A percentile compares a stretch with the other conserved stretches of the same genome.
Evolutionary conservation across 305 asterid species (phyloP).

Genomic region (Plantago lanceolata): DNA sequence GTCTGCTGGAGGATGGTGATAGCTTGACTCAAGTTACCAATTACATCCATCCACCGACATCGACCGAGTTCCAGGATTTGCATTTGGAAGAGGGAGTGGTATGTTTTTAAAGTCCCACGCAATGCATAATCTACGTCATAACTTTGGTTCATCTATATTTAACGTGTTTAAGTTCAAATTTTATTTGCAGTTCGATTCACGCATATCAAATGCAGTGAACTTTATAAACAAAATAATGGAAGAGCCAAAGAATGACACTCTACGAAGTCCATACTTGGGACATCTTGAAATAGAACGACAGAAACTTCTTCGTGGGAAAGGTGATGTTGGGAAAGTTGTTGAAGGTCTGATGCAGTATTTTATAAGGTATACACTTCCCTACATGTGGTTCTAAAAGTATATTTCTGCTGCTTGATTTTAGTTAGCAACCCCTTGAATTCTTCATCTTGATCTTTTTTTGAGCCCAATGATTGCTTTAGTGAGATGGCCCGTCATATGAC

Average conservation of each 20-base stretch:
- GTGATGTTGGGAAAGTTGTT: conserved; percentile 52
- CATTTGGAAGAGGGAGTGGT: conserved; percentile 68
- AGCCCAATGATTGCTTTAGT: neutral
- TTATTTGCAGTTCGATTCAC: conserved; percentile 74
- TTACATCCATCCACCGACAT: conserved; percentile 33
- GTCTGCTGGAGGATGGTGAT: conserved; percentile 79
- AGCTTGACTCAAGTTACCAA: conserved; percentile 43
- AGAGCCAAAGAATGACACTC: conserved; percentile 41
- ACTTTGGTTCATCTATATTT: conserved; percentile 23
- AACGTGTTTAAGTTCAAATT: conserved; percentile 31
- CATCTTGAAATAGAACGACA: conserved; percentile 77
- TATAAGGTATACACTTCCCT: conserved; percentile 42
- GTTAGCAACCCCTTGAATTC: neutral
- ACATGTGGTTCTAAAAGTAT: neutral
- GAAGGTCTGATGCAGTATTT: conserved; percentile 68
- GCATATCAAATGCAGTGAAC: conserved; percentile 59
- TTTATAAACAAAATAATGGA: conserved; percentile 51
- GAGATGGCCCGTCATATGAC: neutral
- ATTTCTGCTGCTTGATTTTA: neutral
- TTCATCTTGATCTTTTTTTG: neutral
- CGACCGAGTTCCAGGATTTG: conserved; percentile 40
- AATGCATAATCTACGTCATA: conserved; percentile 11
- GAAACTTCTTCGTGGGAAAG: conserved; percentile 66
- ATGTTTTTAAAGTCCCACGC: conserved; percentile 32
- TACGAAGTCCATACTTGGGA: conserved; percentile 80